Percentiles rank a stretch among this genome's conserved stretches.
Conservation (phyloP, 225 moss, liverwort and hornwort species). For the Bryum argenteum region DNA sequence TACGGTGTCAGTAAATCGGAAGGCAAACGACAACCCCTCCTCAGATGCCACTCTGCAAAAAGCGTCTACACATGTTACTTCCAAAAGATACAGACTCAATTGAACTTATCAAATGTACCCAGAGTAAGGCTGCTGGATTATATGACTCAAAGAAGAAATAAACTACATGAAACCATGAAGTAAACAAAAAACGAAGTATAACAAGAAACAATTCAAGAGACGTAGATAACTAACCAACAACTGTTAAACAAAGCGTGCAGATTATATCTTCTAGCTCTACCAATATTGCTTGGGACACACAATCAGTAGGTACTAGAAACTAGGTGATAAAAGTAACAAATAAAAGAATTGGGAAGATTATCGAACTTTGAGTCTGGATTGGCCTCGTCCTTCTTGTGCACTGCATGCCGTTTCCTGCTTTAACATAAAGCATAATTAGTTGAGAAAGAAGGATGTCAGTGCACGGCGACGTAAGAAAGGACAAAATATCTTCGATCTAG, state of each 20-base stretch:
- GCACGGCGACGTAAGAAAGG: background rate
- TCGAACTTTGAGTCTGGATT: constrained; percentile 53
- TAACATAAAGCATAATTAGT: constrained; percentile 23
- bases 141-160: background rate
- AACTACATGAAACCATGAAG: constrained; percentile 8
- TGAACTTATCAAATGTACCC: constrained; percentile 1
- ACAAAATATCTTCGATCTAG: background rate
- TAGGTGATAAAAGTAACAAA: background rate
- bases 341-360: constrained; percentile 19
- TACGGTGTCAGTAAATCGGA: constrained; percentile 96
- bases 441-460: constrained; percentile 20
- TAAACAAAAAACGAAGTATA: background rate
- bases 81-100: background rate
- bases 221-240: constrained; percentile 5
- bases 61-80: constrained; percentile 30
- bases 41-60: constrained; percentile 74
- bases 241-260: background rate
- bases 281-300: constrained; percentile 7
- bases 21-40: constrained; percentile 96
- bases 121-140: background rate
- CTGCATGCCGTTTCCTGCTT: constrained; percentile 58
- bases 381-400: constrained; percentile 52
- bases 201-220: background rate
- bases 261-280: constrained; percentile 3
- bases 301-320: background rate